Percentiles rank a stretch among this genome's conserved stretches.
phyloP scores from a whole-genome alignment of 192 early-diverging fungal genomes.

The Backusella mclennaniae region DNA sequence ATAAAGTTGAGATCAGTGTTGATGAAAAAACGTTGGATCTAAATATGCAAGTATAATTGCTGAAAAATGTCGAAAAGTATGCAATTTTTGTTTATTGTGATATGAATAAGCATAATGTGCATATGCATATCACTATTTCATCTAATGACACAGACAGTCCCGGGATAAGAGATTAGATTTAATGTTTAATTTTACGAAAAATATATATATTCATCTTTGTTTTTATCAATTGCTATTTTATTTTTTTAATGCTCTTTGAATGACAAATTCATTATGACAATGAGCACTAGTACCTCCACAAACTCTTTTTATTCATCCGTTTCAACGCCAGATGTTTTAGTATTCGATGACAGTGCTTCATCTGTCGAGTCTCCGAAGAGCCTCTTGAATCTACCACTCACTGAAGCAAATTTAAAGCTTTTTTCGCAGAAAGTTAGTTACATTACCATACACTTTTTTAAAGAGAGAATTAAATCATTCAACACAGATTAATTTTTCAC shows the following conservation, averaged over 20 bases:
- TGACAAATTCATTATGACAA: background rate
- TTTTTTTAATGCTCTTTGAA: background rate
- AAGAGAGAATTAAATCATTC: background rate
- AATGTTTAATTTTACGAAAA: background rate
- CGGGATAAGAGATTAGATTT: background rate
- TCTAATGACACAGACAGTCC: slow-evolving; percentile 1
- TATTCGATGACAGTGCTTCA: background rate
- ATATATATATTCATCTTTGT: background rate
- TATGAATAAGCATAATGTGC: background rate
- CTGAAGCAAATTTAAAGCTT: background rate
- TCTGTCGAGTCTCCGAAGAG: slow-evolving; percentile 2
- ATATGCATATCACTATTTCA: background rate
- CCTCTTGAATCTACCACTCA: background rate
- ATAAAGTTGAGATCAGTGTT: background rate
- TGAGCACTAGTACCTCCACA: background rate
- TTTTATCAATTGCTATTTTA: background rate
- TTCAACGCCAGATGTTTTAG: background rate
- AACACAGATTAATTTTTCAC: background rate
- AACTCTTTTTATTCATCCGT: background rate
- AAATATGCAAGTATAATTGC: background rate
- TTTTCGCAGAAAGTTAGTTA: background rate
- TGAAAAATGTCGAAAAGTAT: background rate
- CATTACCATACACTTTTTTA: background rate
- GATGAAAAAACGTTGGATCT: background rate
- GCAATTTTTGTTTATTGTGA: background rate